Evolutionary conservation across 257 asterid species (phyloP), one percentile per base, ranked within the genome.

Genomic region (Solanum chilense): DNA sequence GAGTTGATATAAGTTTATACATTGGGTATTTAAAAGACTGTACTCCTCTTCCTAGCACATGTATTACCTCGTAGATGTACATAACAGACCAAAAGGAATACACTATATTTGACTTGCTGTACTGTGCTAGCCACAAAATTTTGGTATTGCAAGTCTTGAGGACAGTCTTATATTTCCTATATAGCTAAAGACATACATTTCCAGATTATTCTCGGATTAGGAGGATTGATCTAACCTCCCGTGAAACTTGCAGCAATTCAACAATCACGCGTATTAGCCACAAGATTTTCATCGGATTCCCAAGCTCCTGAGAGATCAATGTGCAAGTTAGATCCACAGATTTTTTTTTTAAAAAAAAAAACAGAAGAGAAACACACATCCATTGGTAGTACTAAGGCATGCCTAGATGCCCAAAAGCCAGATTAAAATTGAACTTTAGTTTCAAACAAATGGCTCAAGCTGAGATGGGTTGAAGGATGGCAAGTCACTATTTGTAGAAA

Each of bases 261-360:
- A 47, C 42, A 80, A 47, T 64, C 35, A 41, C 71, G 49, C 44
- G 29, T 80, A 52, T 70, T 41, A 39, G 35, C 83, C 58, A 44
- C 60, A 41, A 12, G 21, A 49, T 27, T 70, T n/a, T 90, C 88
- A 90, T 58, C 84, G 91, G 45, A 89, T 90, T n/a, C 86, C 91
- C 88, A 89, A 70, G 76, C 89, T 90, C 89, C 92, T 90, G 90
- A 58, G 29, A 45, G 35, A 64, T 70, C 37, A 25, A 33, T 12
- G 18, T 52, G 35, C 23, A 82, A 37, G 76, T 56, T 81, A 81
- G 80, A 66, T 35, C 25, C 23, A 23, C 45, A 82, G 70, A 29
- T 41, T 74, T 1, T 21, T 3, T 33, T 33, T 29, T 74, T 0
- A 3, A 16, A 33, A n/a, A 58, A 3, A 41, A 8, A 45, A 10